Conservation (phyloP, 2,329 filamentous ascomycete species). For the Amauroascus niger region DNA sequence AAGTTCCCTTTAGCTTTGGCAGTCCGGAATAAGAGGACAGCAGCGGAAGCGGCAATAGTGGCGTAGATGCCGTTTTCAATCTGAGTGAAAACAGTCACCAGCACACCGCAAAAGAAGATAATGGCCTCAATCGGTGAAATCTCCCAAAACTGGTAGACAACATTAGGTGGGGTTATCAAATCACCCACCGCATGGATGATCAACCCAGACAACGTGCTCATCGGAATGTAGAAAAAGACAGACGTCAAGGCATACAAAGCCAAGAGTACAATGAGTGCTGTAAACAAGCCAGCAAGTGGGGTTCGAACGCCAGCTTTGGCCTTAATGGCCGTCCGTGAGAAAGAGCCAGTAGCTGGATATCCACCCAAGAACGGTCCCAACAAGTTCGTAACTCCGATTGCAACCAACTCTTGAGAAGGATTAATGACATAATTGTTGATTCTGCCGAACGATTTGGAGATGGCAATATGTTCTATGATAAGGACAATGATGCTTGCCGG, state of each 20-base stretch:
- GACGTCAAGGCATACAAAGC: conserved; percentile 53
- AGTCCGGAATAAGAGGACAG: conserved; percentile 39
- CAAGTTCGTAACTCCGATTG: conserved; percentile 53
- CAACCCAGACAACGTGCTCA: conserved; percentile 54
- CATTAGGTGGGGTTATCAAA: conserved; percentile 48
- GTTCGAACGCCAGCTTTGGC: conserved; percentile 54
- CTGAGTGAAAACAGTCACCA: conserved; percentile 45
- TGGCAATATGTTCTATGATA: conserved; percentile 54
- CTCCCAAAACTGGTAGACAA: conserved; percentile 56
- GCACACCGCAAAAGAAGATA: conserved; percentile 50
- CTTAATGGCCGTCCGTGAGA: conserved; percentile 60
- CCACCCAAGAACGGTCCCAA: conserved; percentile 56
- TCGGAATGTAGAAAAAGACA: conserved; percentile 58
- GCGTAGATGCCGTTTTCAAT: conserved; percentile 46
- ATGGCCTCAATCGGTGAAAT: conserved; percentile 49
- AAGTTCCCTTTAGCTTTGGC: conserved; percentile 43
- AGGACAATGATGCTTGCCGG: conserved; percentile 55
- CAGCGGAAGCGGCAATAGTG: conserved; percentile 38
- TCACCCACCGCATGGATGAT: conserved; percentile 58
- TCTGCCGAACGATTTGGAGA: conserved; percentile 54
- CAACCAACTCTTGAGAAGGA: conserved; percentile 56
- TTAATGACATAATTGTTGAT: conserved; percentile 55
- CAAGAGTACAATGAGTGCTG: conserved; percentile 52
- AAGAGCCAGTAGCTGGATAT: conserved; percentile 57
- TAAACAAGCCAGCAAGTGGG: conserved; percentile 52